phyloP scores from a whole-genome alignment of 2,329 filamentous ascomycete species.

The Pseudopithomyces maydicus region DNA sequence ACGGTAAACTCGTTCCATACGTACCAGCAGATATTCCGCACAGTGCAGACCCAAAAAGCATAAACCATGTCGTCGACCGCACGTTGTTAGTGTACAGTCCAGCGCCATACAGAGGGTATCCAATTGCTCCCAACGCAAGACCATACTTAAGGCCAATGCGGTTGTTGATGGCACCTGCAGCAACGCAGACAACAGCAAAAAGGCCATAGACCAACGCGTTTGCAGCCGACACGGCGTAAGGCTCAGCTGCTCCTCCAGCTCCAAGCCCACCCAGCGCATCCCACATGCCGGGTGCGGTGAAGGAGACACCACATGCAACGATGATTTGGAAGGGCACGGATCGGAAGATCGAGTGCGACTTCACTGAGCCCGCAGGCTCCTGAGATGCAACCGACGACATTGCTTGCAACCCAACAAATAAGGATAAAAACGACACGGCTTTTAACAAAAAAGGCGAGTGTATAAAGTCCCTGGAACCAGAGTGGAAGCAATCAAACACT shows the following conservation, averaged over 20 bases:
- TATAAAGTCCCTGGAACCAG: background rate
- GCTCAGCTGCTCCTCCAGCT: conserved; percentile 40
- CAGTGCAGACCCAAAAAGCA: conserved; percentile 45
- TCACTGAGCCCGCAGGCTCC: conserved; percentile 15
- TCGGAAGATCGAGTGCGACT: conserved; percentile 31
- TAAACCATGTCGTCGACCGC: conserved; percentile 47
- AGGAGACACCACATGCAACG: conserved; percentile 40
- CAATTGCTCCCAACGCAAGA: conserved; percentile 50
- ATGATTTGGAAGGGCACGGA: conserved; percentile 41
- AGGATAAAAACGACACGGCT: background rate
- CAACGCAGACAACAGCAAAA: conserved; percentile 37
- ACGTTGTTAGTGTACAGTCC: conserved; percentile 48
- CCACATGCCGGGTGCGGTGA: conserved; percentile 44
- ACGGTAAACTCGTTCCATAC: background rate
- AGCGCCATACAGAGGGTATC: conserved; percentile 49
- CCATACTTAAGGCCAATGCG: conserved; percentile 41
- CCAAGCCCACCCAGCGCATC: conserved; percentile 40
- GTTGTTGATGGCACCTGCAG: conserved; percentile 45
- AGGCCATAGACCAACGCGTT: conserved; percentile 41
- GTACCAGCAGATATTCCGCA: conserved; percentile 46
- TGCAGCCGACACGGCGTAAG: conserved; percentile 39
- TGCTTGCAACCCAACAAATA: background rate
- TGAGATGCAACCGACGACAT: background rate
- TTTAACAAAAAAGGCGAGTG: background rate
- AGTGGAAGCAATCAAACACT: background rate